phyloP scores from a whole-genome alignment of 2,329 filamentous ascomycete genomes.

The Diaporthe destruens region DNA sequence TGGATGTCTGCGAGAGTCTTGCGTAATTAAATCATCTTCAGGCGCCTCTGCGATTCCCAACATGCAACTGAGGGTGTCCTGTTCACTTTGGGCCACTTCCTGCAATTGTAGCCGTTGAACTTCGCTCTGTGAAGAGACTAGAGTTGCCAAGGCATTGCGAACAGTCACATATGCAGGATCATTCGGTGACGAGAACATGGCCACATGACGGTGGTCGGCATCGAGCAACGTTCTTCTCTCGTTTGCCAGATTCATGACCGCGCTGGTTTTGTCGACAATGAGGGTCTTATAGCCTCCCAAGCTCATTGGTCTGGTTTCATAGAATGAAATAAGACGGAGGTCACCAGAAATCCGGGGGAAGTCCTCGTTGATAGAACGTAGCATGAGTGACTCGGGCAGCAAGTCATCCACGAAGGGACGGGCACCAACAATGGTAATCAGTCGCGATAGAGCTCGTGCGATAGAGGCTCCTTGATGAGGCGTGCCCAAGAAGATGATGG shows the following conservation, averaged over 20 bases:
- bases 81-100: not conserved
- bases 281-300: slow-evolving; percentile 44
- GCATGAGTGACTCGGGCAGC: slow-evolving; percentile 45
- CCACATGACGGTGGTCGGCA: slow-evolving; percentile 50
- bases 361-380: slow-evolving; percentile 51
- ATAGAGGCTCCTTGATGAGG: slow-evolving; percentile 52
- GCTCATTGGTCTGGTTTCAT: slow-evolving; percentile 48
- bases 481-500: slow-evolving; percentile 55
- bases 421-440: slow-evolving; percentile 44
- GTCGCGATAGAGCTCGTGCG: slow-evolving; percentile 46
- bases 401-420: slow-evolving; percentile 51
- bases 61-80: not conserved
- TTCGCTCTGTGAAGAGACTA: slow-evolving; percentile 31
- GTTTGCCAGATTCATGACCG: slow-evolving; percentile 48
- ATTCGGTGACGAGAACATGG: slow-evolving; percentile 44
- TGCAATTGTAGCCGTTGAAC: not conserved
- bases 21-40: slow-evolving; percentile 42
- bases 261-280: slow-evolving; percentile 50
- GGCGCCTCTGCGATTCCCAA: slow-evolving; percentile 32
- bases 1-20: slow-evolving; percentile 31
- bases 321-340: slow-evolving; percentile 51
- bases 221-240: slow-evolving; percentile 48
- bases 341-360: slow-evolving; percentile 47
- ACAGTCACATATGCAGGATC: slow-evolving; percentile 48
- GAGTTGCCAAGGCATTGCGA: slow-evolving; percentile 46